phyloP scores from a whole-genome alignment of 2,329 filamentous ascomycete species.

The Fusarium torulosum region DNA sequence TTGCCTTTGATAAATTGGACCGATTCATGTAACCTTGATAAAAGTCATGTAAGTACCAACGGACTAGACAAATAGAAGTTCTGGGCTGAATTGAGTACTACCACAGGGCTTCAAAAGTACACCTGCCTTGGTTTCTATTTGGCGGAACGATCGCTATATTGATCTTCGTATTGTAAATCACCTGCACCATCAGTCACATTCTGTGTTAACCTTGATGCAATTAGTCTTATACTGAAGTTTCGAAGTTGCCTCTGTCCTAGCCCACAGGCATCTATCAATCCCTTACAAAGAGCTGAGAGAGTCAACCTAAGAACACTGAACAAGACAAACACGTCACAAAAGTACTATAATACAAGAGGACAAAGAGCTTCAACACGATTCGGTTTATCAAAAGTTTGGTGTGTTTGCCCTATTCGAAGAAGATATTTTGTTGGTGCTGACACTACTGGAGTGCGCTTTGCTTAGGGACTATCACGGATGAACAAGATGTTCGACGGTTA shows the following conservation, averaged over 20 bases:
- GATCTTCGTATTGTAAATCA: constrained; percentile 1
- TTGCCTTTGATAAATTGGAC: too few species aligned
- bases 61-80: too few species aligned
- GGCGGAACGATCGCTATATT: constrained; percentile 18
- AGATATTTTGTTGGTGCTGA: not conserved
- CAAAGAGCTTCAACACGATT: not conserved
- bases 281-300: not conserved
- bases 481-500: not conserved
- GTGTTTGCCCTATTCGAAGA: too few species aligned
- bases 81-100: not conserved
- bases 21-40: too few species aligned
- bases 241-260: not conserved
- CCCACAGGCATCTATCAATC: not conserved
- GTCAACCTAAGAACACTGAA: not conserved
- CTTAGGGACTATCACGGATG: not conserved
- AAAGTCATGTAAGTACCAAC: not conserved
- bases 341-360: not conserved
- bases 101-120: constrained; percentile 9
- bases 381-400: constrained; percentile 12
- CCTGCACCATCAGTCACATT: fast-evolving
- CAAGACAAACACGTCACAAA: not conserved
- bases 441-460: not conserved
- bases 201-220: not conserved
- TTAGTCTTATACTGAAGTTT: not conserved
- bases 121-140: constrained; percentile 24